phyloP scores from a whole-genome alignment of 2,329 filamentous ascomycete species.

The Mycosphaerella arachidis region DNA sequence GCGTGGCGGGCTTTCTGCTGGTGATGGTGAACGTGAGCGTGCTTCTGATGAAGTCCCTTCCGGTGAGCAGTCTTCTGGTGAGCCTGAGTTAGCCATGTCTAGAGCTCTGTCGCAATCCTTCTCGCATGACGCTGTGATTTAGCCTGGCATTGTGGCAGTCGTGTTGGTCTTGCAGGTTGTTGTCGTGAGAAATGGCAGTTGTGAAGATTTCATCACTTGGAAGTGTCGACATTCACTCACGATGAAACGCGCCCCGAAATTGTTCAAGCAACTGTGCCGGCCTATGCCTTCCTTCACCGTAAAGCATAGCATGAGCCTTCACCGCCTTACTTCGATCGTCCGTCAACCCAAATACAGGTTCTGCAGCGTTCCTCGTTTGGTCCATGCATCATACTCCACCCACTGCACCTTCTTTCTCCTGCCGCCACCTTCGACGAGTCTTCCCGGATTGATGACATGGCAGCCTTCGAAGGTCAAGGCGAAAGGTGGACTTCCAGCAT shows the following conservation, averaged over 20 bases:
- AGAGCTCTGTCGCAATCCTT: background rate
- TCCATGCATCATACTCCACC: slow-evolving; percentile 78
- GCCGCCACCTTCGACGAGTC: slow-evolving; percentile 59
- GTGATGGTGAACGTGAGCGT: background rate
- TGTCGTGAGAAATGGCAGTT: background rate
- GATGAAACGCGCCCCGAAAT: background rate
- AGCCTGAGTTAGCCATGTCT: background rate
- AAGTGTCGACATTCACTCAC: background rate
- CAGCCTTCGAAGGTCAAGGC: slow-evolving; percentile 91
- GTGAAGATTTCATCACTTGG: background rate
- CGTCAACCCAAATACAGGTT: slow-evolving; percentile 47
- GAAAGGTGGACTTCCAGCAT: slow-evolving; percentile 76
- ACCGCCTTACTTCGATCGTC: background rate
- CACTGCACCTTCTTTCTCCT: slow-evolving; percentile 65
- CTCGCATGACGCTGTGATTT: background rate
- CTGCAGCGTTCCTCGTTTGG: slow-evolving; percentile 55
- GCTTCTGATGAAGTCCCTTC: no score
- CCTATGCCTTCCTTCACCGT: background rate
- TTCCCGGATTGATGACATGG: slow-evolving; percentile 89
- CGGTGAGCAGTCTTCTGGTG: background rate
- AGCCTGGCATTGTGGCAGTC: no score
- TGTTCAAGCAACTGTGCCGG: background rate
- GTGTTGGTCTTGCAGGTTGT: background rate
- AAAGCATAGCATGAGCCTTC: background rate
- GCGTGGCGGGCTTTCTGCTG: background rate